These are phyloP conservation scores for Xylariaceae sp. DNA, from an alignment of 2,329 filamentous ascomycete genomes.

Conservation along the genomic window DNA sequence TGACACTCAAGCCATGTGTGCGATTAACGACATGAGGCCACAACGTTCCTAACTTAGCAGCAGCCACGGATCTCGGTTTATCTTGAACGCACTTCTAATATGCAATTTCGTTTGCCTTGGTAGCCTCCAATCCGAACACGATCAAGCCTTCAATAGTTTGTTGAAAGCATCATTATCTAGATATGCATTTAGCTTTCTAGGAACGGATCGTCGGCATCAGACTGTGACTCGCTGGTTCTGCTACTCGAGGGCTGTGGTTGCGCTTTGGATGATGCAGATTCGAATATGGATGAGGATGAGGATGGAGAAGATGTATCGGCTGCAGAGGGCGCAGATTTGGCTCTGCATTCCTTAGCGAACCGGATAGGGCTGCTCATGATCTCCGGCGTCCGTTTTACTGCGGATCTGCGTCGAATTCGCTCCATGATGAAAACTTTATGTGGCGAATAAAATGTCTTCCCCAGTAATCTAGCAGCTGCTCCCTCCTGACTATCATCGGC, in stretches of 20 bases:
- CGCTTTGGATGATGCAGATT: too few relatives aligned
- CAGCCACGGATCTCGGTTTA: neutral
- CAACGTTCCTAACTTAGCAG: neutral
- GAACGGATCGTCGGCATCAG: neutral
- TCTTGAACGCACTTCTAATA: neutral
- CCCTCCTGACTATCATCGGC: slow-evolving; percentile 27
- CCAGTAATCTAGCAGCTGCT: slow-evolving; percentile 24
- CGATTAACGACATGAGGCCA: neutral
- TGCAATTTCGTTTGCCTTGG: neutral
- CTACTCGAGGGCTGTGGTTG: neutral
- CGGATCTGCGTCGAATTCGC: slow-evolving; percentile 23
- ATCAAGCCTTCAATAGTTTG: slow-evolving; percentile 4
- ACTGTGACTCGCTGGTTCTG: neutral
- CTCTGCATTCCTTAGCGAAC: slow-evolving; percentile 21
- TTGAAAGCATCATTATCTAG: slow-evolving; percentile 8
- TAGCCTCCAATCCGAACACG: neutral
- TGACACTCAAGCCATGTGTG: too few relatives aligned
- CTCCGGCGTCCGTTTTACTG: slow-evolving; percentile 21
- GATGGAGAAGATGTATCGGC: too few relatives aligned
- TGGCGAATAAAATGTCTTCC: slow-evolving; percentile 20
- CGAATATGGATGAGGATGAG: too few relatives aligned
- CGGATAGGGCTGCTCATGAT: slow-evolving; percentile 28
- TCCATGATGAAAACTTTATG: slow-evolving; percentile 24
- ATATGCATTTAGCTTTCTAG: neutral
- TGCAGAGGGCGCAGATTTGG: neutral